Evolutionary conservation across 1,284 basidiomycete species (phyloP), one percentile per base, ranked within the genome.

Genomic region (Agroathelia rolfsii): DNA sequence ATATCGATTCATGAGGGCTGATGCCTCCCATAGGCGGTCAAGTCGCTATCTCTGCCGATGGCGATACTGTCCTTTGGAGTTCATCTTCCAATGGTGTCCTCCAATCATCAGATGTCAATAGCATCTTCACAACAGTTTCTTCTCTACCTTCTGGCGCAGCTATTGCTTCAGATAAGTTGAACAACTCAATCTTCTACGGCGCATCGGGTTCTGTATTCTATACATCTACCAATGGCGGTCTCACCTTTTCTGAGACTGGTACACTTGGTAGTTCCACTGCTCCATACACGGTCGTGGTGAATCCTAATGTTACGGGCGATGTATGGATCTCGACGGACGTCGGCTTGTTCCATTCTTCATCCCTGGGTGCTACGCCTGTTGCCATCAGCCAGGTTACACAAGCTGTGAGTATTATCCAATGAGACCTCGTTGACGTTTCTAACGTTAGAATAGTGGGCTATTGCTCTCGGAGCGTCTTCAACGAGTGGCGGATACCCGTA

Each of bases 281-380:
- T 1, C 62, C 70, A 3, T 54, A 56, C 33, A 69, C 70, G 41
- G 59, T 79, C 36, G 59, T 66, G 15, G 72, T 72, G 12, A 59
- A 76, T 47, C 65, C 68, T 6, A 55, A 50, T 37, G 53, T 66
- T 5, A 64, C 64, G 11, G 61, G 59, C 9, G 74, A 77, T 44
- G 53, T 76, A 14, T 77, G 73, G 72, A 71, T 76, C 3, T 74
- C 72, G 1, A 69, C 73, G 3, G 69, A 73, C 49, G 61, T 52
- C 33, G 76, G 74, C 5, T 50, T 79, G 15, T 76, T 70, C 64
- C 73, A 76, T 46, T 72, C 71, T 3, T 69, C 65, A 4, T 54
- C 76, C 49, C 59, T 48, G 11, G 74, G 75, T 1, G 48, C 61
- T 2, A 59, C 64, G 3, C 74, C 76, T 52, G 56, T 59, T 5